Percentiles rank a stretch among this genome's conserved stretches.
phyloP scores from a whole-genome alignment of 768 basidiomycete species.

The Xerocomellus intermedius region DNA sequence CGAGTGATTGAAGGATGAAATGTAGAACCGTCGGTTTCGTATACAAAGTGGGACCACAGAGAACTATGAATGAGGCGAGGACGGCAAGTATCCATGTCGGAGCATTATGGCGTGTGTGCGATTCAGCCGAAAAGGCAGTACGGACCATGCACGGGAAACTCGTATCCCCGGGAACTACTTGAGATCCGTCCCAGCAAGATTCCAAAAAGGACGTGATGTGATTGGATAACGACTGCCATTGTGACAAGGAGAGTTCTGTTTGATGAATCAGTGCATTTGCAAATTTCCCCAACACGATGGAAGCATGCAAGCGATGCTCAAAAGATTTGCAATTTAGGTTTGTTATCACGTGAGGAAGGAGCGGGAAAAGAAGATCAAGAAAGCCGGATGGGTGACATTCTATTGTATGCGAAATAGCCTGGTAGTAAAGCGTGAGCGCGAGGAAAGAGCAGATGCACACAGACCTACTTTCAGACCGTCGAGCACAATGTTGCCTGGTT shows the following conservation, averaged over 20 bases:
- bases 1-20: constrained; percentile 38
- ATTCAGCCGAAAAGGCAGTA: constrained; percentile 27
- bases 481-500: constrained; percentile 12
- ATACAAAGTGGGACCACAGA: constrained; percentile 46
- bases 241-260: constrained; percentile 32
- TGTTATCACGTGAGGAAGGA: constrained; percentile 23
- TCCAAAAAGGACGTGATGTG: constrained; percentile 28
- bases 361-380: constrained; percentile 16
- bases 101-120: constrained; percentile 20
- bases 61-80: constrained; percentile 46
- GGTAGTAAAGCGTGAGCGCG: constrained; percentile 2
- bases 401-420: constrained; percentile 28
- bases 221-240: constrained; percentile 27
- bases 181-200: constrained; percentile 10
- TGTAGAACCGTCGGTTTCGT: constrained; percentile 37
- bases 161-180: not conserved
- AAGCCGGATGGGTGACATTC: constrained; percentile 15
- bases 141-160: constrained; percentile 29
- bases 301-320: constrained; percentile 22
- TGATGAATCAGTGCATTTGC: constrained; percentile 28
- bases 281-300: constrained; percentile 23
- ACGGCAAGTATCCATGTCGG: constrained; percentile 46
- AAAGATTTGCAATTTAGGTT: constrained; percentile 12
- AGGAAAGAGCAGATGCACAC: not conserved
- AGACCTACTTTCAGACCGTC: constrained; percentile 32